Conservation (phyloP, 2,329 filamentous ascomycete species). For the Lecanicillium sp. region DNA sequence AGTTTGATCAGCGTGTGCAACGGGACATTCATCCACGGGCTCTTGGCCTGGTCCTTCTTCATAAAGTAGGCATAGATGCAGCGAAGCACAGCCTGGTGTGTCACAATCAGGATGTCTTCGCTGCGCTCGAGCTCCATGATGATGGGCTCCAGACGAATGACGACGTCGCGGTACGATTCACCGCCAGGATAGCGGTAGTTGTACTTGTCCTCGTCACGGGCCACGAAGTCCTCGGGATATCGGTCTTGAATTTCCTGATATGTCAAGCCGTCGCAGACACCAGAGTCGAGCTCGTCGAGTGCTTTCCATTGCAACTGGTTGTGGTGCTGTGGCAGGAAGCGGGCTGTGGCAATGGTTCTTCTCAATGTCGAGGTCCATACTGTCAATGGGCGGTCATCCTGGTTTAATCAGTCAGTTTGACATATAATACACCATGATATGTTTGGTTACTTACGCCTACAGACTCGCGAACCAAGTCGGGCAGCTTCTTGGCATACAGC, state of each 20-base stretch:
- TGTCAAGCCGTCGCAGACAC: constrained; percentile 92
- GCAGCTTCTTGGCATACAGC: constrained; percentile 77
- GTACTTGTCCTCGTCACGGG: constrained; percentile 97
- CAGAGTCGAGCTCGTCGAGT: constrained; percentile 91
- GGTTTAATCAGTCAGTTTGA: constrained; percentile 17
- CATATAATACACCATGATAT: too few species aligned
- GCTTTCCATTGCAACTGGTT: constrained; percentile 99
- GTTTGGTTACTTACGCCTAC: constrained; percentile 74
- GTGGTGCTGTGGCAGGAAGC: constrained; percentile 71
- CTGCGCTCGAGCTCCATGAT: constrained; percentile 98
- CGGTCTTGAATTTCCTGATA: constrained; percentile 89
- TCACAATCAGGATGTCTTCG: constrained; percentile 96
- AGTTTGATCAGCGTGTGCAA: constrained; percentile 95
- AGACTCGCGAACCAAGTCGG: constrained; percentile 75
- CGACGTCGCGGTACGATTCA: constrained; percentile 91
- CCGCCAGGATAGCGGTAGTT: constrained; percentile 98
- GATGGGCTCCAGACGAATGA: constrained; percentile 95
- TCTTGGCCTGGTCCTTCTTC: constrained; percentile 88
- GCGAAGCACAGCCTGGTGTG: constrained; percentile 90
- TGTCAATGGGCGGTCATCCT: constrained; percentile 54
- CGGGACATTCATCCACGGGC: constrained; percentile 97
- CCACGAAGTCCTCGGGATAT: constrained; percentile 90
- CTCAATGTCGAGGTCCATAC: constrained; percentile 58
- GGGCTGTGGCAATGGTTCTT: constrained; percentile 86
- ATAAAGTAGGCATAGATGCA: constrained; percentile 99